Conservation (phyloP, 306 rosid genomes). For the Acacia melanoxylon region DNA sequence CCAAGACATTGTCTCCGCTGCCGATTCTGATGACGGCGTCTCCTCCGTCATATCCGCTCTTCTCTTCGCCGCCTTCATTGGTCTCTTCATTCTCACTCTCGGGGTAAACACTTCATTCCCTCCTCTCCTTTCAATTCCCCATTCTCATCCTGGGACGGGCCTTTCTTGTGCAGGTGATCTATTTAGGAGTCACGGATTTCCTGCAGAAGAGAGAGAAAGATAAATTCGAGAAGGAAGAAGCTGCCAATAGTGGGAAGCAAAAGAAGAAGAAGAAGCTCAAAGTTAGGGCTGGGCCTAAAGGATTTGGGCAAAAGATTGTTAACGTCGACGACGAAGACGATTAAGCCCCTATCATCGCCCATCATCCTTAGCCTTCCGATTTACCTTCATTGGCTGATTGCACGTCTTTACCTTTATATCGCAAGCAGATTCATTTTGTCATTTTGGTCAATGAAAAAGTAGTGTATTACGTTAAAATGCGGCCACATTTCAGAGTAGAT, state of each 20-base stretch:
- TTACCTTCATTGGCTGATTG: neutral
- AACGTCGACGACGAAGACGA: slow-evolving; percentile 37
- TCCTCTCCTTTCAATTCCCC: neutral
- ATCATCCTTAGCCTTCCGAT: neutral
- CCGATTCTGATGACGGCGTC: slow-evolving; percentile 52
- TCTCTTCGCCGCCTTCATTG: slow-evolving; percentile 74
- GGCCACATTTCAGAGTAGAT: neutral
- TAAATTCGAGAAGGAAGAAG: slow-evolving; percentile 80
- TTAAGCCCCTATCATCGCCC: neutral
- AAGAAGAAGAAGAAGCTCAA: slow-evolving; percentile 50
- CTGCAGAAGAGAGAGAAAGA: slow-evolving; percentile 89
- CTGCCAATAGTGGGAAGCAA: slow-evolving; percentile 39
- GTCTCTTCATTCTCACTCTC: slow-evolving; percentile 64
- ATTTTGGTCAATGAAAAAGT: neutral
- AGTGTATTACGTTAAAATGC: neutral
- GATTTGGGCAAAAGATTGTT: slow-evolving; percentile 75
- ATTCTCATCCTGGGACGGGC: neutral
- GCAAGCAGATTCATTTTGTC: neutral
- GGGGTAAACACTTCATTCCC: slow-evolving; percentile 56
- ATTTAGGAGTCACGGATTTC: slow-evolving; percentile 75
- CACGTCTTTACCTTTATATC: neutral
- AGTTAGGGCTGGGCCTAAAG: slow-evolving; percentile 72
- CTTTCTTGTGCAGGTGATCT: slow-evolving; percentile 58
- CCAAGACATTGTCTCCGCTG: slow-evolving; percentile 48
- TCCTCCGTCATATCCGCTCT: slow-evolving; percentile 54